These are phyloP conservation scores for Fusarium nurragi DNA, from an alignment of 2,329 filamentous ascomycete genomes.

Conservation along the genomic window DNA sequence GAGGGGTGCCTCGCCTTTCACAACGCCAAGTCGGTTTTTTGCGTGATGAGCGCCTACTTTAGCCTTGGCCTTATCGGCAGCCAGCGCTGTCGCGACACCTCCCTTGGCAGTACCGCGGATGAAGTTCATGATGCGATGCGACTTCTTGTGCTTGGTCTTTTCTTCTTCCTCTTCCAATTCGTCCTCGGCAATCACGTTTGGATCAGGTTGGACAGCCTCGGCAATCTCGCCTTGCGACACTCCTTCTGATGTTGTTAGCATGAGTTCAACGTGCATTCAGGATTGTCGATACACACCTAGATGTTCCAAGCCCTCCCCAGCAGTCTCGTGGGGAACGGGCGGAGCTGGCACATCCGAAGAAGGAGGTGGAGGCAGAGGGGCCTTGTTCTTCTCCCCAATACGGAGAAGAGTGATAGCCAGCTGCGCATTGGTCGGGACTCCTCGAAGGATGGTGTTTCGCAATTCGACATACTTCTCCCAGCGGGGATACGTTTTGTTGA, in stretches of 20 bases:
- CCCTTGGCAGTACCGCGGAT: constrained; percentile 77
- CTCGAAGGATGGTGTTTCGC: constrained; percentile 79
- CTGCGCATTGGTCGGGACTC: constrained; percentile 87
- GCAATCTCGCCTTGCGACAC: constrained; percentile 73
- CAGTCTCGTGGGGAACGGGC: constrained; percentile 55
- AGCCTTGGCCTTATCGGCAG: constrained; percentile 76
- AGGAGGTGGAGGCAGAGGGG: constrained; percentile 73
- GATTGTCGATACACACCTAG: constrained; percentile 45
- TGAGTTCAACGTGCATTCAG: neutral
- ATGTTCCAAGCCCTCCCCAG: constrained; percentile 50
- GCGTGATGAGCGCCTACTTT: constrained; percentile 66
- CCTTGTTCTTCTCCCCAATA: constrained; percentile 82
- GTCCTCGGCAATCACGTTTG: constrained; percentile 51
- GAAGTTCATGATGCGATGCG: constrained; percentile 63
- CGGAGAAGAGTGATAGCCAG: constrained; percentile 82
- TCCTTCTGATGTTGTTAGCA: constrained; percentile 45
- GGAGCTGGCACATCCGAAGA: constrained; percentile 50
- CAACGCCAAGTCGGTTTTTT: constrained; percentile 75
- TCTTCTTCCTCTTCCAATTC: constrained; percentile 56
- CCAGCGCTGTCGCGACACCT: constrained; percentile 75
- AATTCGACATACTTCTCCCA: constrained; percentile 81
- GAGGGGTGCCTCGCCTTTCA: constrained; percentile 56
- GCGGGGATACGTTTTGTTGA: constrained; percentile 71
- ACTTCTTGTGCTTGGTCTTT: constrained; percentile 58
- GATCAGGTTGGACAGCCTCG: constrained; percentile 62